Conservation (phyloP, 805 yeast genomes). For the Candida namnaoensis region DNA sequence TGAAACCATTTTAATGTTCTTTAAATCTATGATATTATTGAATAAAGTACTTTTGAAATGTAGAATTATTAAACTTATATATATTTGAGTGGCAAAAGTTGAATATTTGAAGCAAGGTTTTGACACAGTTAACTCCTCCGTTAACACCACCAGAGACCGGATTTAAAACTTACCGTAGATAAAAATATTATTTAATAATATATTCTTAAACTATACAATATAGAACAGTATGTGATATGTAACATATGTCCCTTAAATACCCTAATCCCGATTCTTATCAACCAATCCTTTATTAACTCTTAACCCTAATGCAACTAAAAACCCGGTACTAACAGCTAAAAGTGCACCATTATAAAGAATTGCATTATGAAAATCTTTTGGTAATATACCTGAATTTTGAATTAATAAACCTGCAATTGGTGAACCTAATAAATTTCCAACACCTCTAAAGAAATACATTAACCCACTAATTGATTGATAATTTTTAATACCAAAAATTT, state of each 20-base stretch:
- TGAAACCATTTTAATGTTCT: neutral
- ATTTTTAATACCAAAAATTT: constrained; percentile 22
- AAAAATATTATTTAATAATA: no score
- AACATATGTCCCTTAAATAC: no score
- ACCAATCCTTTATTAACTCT: neutral
- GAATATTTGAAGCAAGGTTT: no score
- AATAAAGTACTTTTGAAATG: no score
- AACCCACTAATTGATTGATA: constrained; percentile 25
- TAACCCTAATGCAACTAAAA: neutral
- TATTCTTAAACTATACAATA: no score
- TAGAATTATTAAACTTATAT: no score
- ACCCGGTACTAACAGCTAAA: constrained; percentile 2
- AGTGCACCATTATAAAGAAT: constrained; percentile 21
- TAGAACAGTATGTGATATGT: no score
- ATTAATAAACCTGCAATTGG: constrained; percentile 27
- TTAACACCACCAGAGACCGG: no score
- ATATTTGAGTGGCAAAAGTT: no score
- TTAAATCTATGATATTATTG: no score
- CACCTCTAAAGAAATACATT: constrained; percentile 25
- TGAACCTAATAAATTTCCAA: constrained; percentile 24
- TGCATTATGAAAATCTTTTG: constrained; percentile 17
- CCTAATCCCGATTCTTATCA: neutral
- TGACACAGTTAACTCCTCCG: no score
- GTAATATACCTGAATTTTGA: constrained; percentile 3
- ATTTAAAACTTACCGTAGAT: no score